A percentile compares a stretch with the other conserved stretches of the same genome.
Conservation (phyloP, 2,329 filamentous ascomycete genomes). For the Geosmithia morbida region DNA sequence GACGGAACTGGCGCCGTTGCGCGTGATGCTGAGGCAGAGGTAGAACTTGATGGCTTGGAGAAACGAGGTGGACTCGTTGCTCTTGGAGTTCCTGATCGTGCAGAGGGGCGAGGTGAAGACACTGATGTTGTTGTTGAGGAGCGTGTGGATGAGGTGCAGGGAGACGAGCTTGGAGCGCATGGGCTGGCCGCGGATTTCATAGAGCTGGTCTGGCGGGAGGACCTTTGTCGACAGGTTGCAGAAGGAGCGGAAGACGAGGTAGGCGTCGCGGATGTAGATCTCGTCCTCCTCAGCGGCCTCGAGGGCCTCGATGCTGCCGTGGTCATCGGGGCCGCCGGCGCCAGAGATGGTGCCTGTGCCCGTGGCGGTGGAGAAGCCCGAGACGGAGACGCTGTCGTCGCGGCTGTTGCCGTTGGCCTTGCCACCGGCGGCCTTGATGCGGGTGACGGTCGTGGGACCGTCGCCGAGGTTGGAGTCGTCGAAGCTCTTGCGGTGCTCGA, state of each 20-base stretch:
- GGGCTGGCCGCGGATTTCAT: conserved; percentile 82
- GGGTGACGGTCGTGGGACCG: conserved; percentile 52
- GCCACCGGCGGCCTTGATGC: conserved; percentile 31
- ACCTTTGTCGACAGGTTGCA: conserved; percentile 95
- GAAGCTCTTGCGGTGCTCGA: conserved; percentile 54
- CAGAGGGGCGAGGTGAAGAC: conserved; percentile 87
- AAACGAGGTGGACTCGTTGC: conserved; percentile 76
- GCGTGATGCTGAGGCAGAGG: conserved; percentile 82
- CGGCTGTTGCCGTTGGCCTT: conserved; percentile 17
- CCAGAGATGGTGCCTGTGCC: conserved; percentile 9
- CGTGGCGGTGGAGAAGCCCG: conserved; percentile 40
- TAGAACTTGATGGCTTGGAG: conserved; percentile 95
- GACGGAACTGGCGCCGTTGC: conserved; percentile 89
- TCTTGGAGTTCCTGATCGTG: conserved; percentile 84
- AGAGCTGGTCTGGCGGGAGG: conserved; percentile 77
- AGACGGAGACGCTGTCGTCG: conserved; percentile 22
- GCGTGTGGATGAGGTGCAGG: conserved; percentile 85
- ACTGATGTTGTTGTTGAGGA: conserved; percentile 83
- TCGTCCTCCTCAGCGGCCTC: conserved; percentile 73
- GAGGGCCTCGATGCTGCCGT: conserved; percentile 33
- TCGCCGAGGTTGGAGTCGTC: conserved; percentile 54
- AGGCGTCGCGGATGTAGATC: conserved; percentile 92
- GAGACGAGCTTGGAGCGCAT: conserved; percentile 97
- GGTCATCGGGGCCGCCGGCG: conserved; percentile 29
- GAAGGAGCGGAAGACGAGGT: conserved; percentile 92